A percentile compares a stretch with the other conserved stretches of the same genome.
Conservation (phyloP, 192 early-diverging fungal genomes). For the Rhizoclosmatium globosum region DNA sequence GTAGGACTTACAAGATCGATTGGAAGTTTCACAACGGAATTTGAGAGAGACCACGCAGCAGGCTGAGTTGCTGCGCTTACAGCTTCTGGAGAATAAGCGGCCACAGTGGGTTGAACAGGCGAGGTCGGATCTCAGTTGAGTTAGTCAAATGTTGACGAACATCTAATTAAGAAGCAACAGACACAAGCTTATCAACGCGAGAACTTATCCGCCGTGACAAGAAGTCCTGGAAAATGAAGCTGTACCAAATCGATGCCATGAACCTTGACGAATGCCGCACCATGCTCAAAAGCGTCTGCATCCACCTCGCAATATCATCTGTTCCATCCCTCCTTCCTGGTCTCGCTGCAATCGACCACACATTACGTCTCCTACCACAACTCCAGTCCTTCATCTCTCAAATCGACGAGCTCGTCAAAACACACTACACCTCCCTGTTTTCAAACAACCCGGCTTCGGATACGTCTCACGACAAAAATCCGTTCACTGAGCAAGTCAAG, state of each 20-base stretch:
- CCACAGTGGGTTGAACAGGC: constrained; percentile 40
- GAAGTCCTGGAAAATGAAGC: constrained; percentile 44
- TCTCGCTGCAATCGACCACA: constrained; percentile 26
- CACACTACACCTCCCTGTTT: constrained; percentile 14
- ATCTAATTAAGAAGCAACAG: background rate
- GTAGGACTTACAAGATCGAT: constrained; percentile 38
- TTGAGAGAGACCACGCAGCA: constrained; percentile 42
- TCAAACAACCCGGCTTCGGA: background rate
- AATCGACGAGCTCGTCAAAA: constrained; percentile 23
- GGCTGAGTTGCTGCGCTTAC: constrained; percentile 47
- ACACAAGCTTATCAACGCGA: constrained; percentile 42
- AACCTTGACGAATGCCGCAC: constrained; percentile 35
- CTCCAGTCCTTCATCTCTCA: constrained; percentile 15
- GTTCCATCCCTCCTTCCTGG: constrained; percentile 33
- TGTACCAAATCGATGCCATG: constrained; percentile 52
- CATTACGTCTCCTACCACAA: constrained; percentile 29
- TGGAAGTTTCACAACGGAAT: constrained; percentile 21
- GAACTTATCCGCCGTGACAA: constrained; percentile 54
- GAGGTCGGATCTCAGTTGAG: constrained; percentile 1
- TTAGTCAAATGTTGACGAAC: background rate
- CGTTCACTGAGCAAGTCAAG: background rate
- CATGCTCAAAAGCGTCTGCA: constrained; percentile 40
- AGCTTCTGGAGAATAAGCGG: constrained; percentile 48
- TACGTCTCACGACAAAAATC: background rate
- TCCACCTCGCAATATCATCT: constrained; percentile 17